These are phyloP conservation scores for Mrakia blollopis DNA, from an alignment of 768 basidiomycete genomes.

Conservation along the genomic window DNA sequence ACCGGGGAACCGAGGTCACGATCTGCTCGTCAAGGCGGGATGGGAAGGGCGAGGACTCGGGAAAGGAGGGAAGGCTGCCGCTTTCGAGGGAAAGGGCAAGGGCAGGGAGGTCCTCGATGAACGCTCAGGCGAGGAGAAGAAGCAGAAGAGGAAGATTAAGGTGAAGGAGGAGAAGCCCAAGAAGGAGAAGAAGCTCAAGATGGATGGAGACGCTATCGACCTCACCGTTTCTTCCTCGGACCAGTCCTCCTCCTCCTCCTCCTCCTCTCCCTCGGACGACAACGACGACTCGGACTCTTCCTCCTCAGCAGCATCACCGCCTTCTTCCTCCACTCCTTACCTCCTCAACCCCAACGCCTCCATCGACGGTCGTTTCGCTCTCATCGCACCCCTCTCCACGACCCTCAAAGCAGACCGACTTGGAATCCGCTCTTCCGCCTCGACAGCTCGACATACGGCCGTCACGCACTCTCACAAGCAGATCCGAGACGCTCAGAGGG, in stretches of 20 bases:
- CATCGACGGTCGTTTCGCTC: constrained; percentile 3
- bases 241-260: background rate
- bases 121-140: background rate
- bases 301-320: background rate
- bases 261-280: background rate
- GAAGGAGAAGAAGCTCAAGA: constrained; percentile 1
- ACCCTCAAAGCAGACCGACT: constrained; percentile 10
- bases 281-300: background rate
- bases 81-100: background rate
- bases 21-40: background rate
- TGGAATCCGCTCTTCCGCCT: background rate
- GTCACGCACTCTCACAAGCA: constrained; percentile 3
- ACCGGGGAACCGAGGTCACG: constrained; percentile 6
- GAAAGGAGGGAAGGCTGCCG: background rate
- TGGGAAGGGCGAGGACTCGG: background rate
- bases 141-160: background rate
- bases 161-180: background rate
- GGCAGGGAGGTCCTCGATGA: background rate
- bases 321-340: background rate
- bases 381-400: constrained; percentile 12
- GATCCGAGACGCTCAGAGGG: background rate
- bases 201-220: background rate
- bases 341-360: background rate
- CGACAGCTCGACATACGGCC: background rate
- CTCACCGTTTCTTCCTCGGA: background rate